Evolutionary conservation across 306 rosid species (phyloP).

Genomic region (Medicago ruthenica): DNA sequence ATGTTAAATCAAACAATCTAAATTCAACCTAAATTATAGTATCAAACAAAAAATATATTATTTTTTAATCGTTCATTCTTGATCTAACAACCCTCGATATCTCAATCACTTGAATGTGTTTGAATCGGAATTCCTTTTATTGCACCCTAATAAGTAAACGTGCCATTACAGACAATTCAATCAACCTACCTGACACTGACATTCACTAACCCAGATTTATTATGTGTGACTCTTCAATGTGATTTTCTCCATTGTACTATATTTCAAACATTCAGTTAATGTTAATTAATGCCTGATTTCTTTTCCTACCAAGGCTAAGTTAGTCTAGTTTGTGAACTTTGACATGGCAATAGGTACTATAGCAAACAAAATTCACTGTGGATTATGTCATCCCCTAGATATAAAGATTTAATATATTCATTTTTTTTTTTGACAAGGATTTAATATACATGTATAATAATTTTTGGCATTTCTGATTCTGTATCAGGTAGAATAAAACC

Average conservation of each 20-base stretch:
- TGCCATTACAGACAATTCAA: constrained; percentile 21
- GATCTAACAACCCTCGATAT: too few relatives aligned
- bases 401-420: background rate
- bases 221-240: constrained; percentile 40
- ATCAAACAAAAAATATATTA: too few relatives aligned
- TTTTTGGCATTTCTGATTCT: constrained; percentile 31
- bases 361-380: constrained; percentile 13
- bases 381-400: constrained; percentile 25
- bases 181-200: constrained; percentile 12
- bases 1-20: too few relatives aligned
- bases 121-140: background rate
- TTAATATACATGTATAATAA: background rate
- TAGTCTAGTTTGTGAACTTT: constrained; percentile 31
- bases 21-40: background rate
- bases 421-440: too few relatives aligned
- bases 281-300: constrained; percentile 39
- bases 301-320: constrained; percentile 37
- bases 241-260: background rate
- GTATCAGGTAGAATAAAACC: constrained; percentile 50
- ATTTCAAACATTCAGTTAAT: constrained; percentile 43
- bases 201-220: constrained; percentile 36
- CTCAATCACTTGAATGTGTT: background rate
- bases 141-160: background rate
- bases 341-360: constrained; percentile 9
- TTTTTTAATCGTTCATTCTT: too few relatives aligned